These are phyloP conservation scores for Fusarium equiseti DNA, from an alignment of 2,329 filamentous ascomycete species.

Conservation along the genomic window DNA sequence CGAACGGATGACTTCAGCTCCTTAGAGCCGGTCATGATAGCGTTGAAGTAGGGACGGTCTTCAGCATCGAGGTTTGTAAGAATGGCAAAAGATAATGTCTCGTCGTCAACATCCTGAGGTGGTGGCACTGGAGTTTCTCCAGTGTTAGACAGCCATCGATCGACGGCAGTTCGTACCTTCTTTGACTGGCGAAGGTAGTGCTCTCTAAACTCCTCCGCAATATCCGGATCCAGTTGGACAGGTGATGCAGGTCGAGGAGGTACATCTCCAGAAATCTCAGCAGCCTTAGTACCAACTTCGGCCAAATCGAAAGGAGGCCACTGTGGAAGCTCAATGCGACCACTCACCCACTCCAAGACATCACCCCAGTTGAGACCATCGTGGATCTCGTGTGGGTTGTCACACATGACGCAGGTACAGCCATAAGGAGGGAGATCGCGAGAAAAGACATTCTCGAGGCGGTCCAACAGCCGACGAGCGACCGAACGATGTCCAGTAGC, in stretches of 20 bases:
- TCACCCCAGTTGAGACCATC: slow-evolving; percentile 93
- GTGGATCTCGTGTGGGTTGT: slow-evolving; percentile 69
- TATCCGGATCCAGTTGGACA: slow-evolving; percentile 88
- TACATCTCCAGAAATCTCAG: slow-evolving; percentile 70
- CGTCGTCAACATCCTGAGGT: slow-evolving; percentile 91
- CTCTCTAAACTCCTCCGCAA: slow-evolving; percentile 91
- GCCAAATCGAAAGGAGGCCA: slow-evolving; percentile 91
- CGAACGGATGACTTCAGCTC: slow-evolving; percentile 68
- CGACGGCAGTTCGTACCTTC: slow-evolving; percentile 91
- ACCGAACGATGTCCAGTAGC: slow-evolving; percentile 96
- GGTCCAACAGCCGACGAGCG: slow-evolving; percentile 88
- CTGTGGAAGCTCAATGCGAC: slow-evolving; percentile 83
- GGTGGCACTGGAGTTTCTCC: slow-evolving; percentile 79
- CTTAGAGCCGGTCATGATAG: slow-evolving; percentile 74
- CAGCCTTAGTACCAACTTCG: slow-evolving; percentile 70
- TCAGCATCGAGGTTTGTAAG: slow-evolving; percentile 84
- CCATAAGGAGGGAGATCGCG: slow-evolving; percentile 88
- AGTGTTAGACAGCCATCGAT: slow-evolving; percentile 88
- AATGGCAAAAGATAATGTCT: slow-evolving; percentile 93
- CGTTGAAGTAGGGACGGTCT: slow-evolving; percentile 84
- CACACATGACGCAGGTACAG: slow-evolving; percentile 90
- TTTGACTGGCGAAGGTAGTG: slow-evolving; percentile 93
- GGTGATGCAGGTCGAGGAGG: slow-evolving; percentile 70
- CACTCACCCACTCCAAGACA: slow-evolving; percentile 91
- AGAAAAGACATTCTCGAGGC: slow-evolving; percentile 93